Percentiles rank a stretch among this genome's conserved stretches.
phyloP scores from a whole-genome alignment of 306 rosid species.

The Cyamopsis tetragonoloba region DNA sequence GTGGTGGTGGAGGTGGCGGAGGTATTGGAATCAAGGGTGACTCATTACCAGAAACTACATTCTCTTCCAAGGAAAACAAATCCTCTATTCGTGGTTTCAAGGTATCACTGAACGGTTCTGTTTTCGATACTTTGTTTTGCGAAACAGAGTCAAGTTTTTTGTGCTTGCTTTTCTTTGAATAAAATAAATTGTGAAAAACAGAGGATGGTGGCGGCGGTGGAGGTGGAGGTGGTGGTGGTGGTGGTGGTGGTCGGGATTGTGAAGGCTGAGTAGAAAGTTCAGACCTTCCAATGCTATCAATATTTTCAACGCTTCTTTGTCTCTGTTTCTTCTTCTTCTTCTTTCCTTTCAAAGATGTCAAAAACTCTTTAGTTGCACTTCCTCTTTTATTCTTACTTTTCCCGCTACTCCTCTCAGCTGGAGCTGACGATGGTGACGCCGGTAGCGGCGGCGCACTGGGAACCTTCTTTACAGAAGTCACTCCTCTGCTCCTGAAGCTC shows the following conservation, averaged over 20 bases:
- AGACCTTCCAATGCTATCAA: slow-evolving; percentile 34
- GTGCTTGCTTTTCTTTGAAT: slow-evolving; percentile 47
- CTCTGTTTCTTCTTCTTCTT: slow-evolving; percentile 69
- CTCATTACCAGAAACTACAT: slow-evolving; percentile 35
- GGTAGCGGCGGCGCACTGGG: too few relatives aligned
- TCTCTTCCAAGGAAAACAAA: slow-evolving; percentile 26
- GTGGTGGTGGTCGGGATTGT: slow-evolving; percentile 24
- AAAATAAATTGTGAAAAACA: slow-evolving; percentile 41
- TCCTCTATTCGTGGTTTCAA: slow-evolving; percentile 24
- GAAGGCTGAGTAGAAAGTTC: slow-evolving; percentile 14
- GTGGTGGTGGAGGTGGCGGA: slow-evolving; percentile 58
- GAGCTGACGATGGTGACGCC: too few relatives aligned
- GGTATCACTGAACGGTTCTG: slow-evolving; percentile 22
- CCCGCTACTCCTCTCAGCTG: background rate
- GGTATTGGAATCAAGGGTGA: slow-evolving; percentile 61
- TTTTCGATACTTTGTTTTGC: slow-evolving; percentile 43
- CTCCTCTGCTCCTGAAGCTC: too few relatives aligned
- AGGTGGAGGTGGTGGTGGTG: slow-evolving; percentile 30
- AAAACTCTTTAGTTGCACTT: slow-evolving; percentile 53
- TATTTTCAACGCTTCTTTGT: slow-evolving; percentile 54
- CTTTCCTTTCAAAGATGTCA: slow-evolving; percentile 42
- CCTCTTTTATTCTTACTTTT: slow-evolving; percentile 35
- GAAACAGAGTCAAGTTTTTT: slow-evolving; percentile 35
- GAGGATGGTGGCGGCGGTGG: slow-evolving; percentile 50
- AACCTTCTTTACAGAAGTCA: too few relatives aligned